Percentiles rank a stretch among this genome's conserved stretches.
phyloP scores from a whole-genome alignment of 2,329 filamentous ascomycete genomes.

The Ceratocystis smalleyi region DNA sequence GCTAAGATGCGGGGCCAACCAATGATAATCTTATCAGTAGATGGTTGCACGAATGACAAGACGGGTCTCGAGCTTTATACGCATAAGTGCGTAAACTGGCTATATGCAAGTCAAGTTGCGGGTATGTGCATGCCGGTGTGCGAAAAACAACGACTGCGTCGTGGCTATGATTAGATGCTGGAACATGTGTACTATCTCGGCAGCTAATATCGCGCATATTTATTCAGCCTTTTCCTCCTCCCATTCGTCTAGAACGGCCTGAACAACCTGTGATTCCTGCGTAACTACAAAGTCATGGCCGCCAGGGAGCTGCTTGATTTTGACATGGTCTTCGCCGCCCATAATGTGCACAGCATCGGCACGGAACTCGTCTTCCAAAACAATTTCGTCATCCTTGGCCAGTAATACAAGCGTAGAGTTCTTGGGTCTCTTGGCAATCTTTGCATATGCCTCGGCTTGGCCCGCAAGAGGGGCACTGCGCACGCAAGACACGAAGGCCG shows the following conservation, averaged over 20 bases:
- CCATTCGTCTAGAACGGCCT: constrained; percentile 10
- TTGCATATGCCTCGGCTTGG: constrained; percentile 36
- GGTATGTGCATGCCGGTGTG: not conserved
- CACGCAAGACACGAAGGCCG: constrained; percentile 43
- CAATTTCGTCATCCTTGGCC: constrained; percentile 36
- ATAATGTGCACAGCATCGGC: constrained; percentile 35
- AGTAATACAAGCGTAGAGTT: constrained; percentile 37
- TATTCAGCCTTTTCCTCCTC: not conserved
- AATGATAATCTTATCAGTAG: not conserved
- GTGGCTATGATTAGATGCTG: not conserved
- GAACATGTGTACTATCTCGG: not conserved
- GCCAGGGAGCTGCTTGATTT: constrained; percentile 37
- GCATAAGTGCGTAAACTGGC: not conserved
- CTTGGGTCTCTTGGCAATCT: constrained; percentile 29
- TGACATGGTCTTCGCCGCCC: constrained; percentile 33
- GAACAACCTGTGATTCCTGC: constrained; percentile 8
- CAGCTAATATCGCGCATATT: not conserved
- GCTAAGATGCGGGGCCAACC: not conserved
- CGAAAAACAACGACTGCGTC: not conserved
- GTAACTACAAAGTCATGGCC: constrained; percentile 42
- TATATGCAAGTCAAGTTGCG: not conserved
- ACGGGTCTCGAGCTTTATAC: not conserved
- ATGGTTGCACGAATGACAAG: not conserved
- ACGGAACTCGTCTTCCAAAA: constrained; percentile 35
- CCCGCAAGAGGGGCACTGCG: constrained; percentile 37